A percentile compares a stretch with the other conserved stretches of the same genome.
These are phyloP conservation scores for Sporisorium sorghi DNA, from an alignment of 1,284 basidiomycete genomes.

Conservation along the genomic window DNA sequence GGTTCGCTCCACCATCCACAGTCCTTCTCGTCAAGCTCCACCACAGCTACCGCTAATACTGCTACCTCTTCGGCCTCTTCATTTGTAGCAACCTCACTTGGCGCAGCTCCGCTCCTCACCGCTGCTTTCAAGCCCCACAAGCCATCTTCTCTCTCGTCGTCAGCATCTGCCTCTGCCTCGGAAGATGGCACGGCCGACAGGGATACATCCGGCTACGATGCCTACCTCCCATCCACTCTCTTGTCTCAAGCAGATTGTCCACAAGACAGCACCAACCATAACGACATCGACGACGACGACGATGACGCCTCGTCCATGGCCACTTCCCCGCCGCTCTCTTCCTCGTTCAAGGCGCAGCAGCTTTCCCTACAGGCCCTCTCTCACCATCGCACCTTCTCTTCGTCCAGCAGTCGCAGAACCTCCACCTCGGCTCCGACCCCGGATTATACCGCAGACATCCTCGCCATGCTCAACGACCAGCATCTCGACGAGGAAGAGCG, in stretches of 20 bases:
- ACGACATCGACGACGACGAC: slow-evolving; percentile 18
- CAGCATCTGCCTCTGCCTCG: slow-evolving; percentile 53
- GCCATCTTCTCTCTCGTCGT: slow-evolving; percentile 52
- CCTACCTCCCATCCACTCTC: slow-evolving; percentile 26
- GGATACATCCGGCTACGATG: slow-evolving; percentile 22
- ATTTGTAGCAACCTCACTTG: slow-evolving; percentile 16
- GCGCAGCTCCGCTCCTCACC: slow-evolving; percentile 30
- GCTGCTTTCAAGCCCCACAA: slow-evolving; percentile 49
- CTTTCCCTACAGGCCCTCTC: slow-evolving; percentile 48
- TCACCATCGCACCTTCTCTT: slow-evolving; percentile 31
- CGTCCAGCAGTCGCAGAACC: slow-evolving; percentile 38
- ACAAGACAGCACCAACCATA: neutral
- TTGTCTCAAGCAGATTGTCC: slow-evolving; percentile 14
- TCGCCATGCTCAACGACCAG: slow-evolving; percentile 48
- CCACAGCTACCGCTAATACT: slow-evolving; percentile 19
- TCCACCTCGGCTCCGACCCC: slow-evolving; percentile 30
- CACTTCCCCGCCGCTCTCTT: slow-evolving; percentile 47
- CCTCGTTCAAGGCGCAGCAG: slow-evolving; percentile 52
- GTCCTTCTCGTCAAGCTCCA: slow-evolving; percentile 26
- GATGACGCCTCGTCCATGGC: slow-evolving; percentile 36
- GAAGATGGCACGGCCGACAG: slow-evolving; percentile 41
- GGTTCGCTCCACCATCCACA: slow-evolving; percentile 10
- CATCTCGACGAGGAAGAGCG: slow-evolving; percentile 58
- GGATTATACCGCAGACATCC: slow-evolving; percentile 40
- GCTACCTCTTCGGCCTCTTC: slow-evolving; percentile 19